Conservation (phyloP, 345 rosid genomes). For the Cardamine occulta region DNA sequence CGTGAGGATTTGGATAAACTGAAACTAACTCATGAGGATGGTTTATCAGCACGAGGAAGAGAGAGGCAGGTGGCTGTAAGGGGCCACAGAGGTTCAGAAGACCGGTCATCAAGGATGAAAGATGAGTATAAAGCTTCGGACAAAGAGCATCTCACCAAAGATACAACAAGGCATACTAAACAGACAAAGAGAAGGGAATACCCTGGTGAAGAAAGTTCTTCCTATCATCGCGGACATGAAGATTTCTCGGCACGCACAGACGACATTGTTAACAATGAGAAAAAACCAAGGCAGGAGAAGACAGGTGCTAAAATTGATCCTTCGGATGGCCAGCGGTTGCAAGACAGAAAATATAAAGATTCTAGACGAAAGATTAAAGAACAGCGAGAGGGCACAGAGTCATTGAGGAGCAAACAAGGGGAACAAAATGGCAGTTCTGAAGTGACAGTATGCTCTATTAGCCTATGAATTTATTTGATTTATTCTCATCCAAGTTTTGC, state of each 20-base stretch:
- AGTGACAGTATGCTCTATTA: conserved; percentile 71
- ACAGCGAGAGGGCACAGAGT: conserved; percentile 57
- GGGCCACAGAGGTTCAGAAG: conserved; percentile 74
- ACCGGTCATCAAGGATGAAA: conserved; percentile 62
- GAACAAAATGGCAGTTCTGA: conserved; percentile 63
- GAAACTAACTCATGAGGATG: conserved; percentile 65
- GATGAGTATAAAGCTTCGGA: conserved; percentile 70
- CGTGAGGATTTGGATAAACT: conserved; percentile 63
- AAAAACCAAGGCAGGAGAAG: conserved; percentile 75
- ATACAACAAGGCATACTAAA: conserved; percentile 62
- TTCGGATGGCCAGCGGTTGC: conserved; percentile 64
- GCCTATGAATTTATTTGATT: conserved; percentile 16
- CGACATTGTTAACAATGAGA: conserved; percentile 57
- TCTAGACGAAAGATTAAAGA: conserved; percentile 67
- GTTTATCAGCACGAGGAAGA: conserved; percentile 64
- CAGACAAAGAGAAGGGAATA: conserved; percentile 72
- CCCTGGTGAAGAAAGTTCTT: conserved; percentile 62
- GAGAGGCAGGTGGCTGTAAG: conserved; percentile 61
- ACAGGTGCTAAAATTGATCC: conserved; percentile 55
- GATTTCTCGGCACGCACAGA: conserved; percentile 63
- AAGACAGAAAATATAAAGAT: conserved; percentile 73
- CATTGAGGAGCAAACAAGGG: conserved; percentile 69
- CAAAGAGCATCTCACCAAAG: conserved; percentile 70
- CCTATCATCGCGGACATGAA: conserved; percentile 65
- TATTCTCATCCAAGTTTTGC: conserved; percentile 30